Evolutionary conservation across 345 rosid genomes (phyloP), one percentile per base, ranked within the genome.

Genomic region (Nasturtium officinale): DNA sequence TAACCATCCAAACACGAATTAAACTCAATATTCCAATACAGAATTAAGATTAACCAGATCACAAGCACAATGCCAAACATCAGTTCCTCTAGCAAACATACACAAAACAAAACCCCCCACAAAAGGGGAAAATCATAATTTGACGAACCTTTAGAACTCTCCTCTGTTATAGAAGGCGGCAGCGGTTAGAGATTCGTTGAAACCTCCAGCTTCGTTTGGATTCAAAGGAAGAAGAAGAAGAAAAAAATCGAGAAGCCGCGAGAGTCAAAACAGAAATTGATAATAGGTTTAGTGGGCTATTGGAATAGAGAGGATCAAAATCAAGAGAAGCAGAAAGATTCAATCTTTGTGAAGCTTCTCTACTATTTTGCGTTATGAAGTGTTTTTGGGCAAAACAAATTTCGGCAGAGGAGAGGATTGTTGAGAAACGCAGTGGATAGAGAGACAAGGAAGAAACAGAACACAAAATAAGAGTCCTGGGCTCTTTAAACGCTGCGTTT

Each of bases 61-160:
- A 32, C 67, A 78, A 13, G 70, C 72, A 80, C 55, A 80, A 80
- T 67, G 77, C 73, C 71, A 79, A 79, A 25, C 55, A 56, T 55
- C 21, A 76, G 29, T 60, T 55, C 60, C 65, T 56, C 56, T 9
- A 6, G 9, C 48, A 43, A 43, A 43, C 48, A 43, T n/a, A 43
- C 18, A 43, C 18, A 15, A 42, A n/a, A 23, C 25, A 23, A 29
- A 6, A 56, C 12, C 15, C 32, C 57, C 62, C 37, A 43, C 17
- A 43, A 23, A 74, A 17, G 5, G n/a, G 18, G 62, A 5, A 51
- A 18, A 30, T 0, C 25, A 6, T 6, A 69, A 3, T 42, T 29
- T 18, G 8, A 11, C 54, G 8, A 60, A 48, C 46, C 63, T 50
- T 5, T 50, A 26, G 25, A 40, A 64, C 59, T 78, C 77, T 72